Conservation (phyloP, 768 basidiomycete species). For the Serpula lacrymans region DNA sequence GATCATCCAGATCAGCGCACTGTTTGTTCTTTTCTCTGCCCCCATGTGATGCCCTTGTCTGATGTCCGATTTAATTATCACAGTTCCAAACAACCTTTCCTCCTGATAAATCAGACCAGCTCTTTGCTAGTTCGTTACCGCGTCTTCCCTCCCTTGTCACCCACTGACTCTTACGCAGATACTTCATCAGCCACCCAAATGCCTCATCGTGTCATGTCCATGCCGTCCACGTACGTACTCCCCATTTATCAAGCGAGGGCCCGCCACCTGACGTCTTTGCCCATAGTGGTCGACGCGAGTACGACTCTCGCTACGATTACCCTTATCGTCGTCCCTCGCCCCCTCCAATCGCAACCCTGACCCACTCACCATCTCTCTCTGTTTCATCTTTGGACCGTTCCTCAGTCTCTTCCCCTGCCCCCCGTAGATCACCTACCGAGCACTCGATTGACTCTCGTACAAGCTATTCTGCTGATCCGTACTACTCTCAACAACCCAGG, state of each 20-base stretch:
- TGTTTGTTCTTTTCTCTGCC: constrained; percentile 32
- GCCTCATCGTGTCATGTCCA: constrained; percentile 47
- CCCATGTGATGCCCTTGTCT: constrained; percentile 33
- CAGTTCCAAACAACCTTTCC: constrained; percentile 32
- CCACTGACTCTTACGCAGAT: constrained; percentile 11
- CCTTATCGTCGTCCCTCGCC: constrained; percentile 40
- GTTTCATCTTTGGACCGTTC: constrained; percentile 59
- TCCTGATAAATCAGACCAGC: constrained; percentile 34
- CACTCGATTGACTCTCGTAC: constrained; percentile 26
- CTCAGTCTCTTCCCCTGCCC: constrained; percentile 56
- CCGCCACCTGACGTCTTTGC: constrained; percentile 29
- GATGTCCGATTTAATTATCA: constrained; percentile 36
- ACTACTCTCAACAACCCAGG: constrained; percentile 37
- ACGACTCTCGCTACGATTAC: constrained; percentile 40
- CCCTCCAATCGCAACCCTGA: constrained; percentile 46
- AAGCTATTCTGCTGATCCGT: constrained; percentile 33
- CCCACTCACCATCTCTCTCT: constrained; percentile 61
- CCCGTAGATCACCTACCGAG: constrained; percentile 39
- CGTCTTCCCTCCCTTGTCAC: constrained; percentile 11
- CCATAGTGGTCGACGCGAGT: constrained; percentile 32
- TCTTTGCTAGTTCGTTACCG: constrained; percentile 20
- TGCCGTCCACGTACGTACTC: constrained; percentile 31
- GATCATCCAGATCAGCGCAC: constrained; percentile 32
- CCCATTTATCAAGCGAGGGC: constrained; percentile 22
- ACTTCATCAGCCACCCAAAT: constrained; percentile 29